Base-by-base conservation (phyloP, 306 rosid genomes). In the Fragaria ananassa region DNA sequence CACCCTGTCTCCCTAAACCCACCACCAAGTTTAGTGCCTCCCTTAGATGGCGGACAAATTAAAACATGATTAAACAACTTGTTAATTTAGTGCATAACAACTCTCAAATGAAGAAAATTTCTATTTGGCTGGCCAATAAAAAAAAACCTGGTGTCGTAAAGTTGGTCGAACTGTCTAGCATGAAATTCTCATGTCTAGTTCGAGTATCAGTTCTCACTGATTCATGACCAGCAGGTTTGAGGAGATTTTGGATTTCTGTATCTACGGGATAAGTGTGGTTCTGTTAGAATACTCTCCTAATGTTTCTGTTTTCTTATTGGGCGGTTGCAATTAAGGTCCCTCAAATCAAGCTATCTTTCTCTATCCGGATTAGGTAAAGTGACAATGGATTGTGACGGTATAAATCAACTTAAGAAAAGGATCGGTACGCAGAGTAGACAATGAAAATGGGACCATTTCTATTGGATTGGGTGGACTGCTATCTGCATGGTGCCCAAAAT, bases 41-140 rank as follows among this genome's bases (percentile, higher is more conserved):
- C 19, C 14, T 19, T 37, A 37, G 8, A 54, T 70, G 76, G 76
- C 68, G 35, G 42, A 34, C 68, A 70, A 27, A 47, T 19, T 9
- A 14, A 46, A n/a, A 8, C 23, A 4, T 2, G 42, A 45, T 68
- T 25, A 44, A 53, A 68, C 74, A 27, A 29, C 57, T 31, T 77
- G 51, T 68, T 29, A 17, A 68, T 50, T 17, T 23, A 66, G 74
- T 67, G 74, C 74, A 39, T 42, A 25, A 29, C 42, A 61, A 61
- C 37, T 60, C 34, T n/a, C 11, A 6, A 6, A 19, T 37, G 4
- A 3, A 37, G 41, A 37, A 37, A 37, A 5, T 37, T 6, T 41
- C 44, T 41, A 1, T 7, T 41, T 41, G 44, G 44, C 8, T 7
- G 44, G 8, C 44, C 44, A 37, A 37, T 5, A 37, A 37, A 37